phyloP scores from a whole-genome alignment of 2,329 filamentous ascomycete species.

The Neocatenulostroma microsporum region DNA sequence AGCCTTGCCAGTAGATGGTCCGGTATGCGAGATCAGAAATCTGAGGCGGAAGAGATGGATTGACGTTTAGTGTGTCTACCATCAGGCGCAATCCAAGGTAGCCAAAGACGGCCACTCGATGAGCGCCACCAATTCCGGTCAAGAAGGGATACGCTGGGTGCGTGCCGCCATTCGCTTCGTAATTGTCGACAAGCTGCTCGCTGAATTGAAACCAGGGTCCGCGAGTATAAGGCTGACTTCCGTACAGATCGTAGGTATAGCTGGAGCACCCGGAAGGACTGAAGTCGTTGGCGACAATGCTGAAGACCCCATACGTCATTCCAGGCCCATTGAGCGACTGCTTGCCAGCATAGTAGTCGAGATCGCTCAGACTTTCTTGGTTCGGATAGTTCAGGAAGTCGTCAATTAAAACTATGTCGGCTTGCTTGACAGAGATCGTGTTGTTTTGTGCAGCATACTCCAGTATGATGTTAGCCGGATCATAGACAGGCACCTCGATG shows the following conservation, averaged over 20 bases:
- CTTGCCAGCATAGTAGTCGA: conserved; percentile 63
- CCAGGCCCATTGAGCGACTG: conserved; percentile 61
- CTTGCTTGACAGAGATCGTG: conserved; percentile 59
- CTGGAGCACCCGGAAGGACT: conserved; percentile 60
- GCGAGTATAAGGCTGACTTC: conserved; percentile 55
- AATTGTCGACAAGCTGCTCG: conserved; percentile 58
- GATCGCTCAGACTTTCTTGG: conserved; percentile 48
- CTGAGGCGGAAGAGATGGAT: conserved; percentile 59
- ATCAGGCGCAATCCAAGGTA: conserved; percentile 58
- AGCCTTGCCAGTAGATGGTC: conserved; percentile 59
- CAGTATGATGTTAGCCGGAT: conserved; percentile 51
- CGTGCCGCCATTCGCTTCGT: conserved; percentile 53
- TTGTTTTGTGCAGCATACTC: conserved; percentile 62
- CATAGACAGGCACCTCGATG: conserved; percentile 48
- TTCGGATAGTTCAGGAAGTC: conserved; percentile 56
- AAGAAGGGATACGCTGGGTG: conserved; percentile 65
- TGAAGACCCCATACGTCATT: conserved; percentile 66
- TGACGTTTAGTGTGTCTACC: conserved; percentile 52
- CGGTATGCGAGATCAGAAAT: conserved; percentile 54
- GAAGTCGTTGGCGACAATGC: conserved; percentile 57
- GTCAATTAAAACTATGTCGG: conserved; percentile 60
- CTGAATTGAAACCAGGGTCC: conserved; percentile 64
- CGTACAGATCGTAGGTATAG: conserved; percentile 60
- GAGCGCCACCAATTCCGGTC: conserved; percentile 61
- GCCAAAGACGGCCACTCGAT: conserved; percentile 60